Evolutionary conservation across 2,329 filamentous ascomycete genomes (phyloP).

Genomic region (Rhynchosporium graminicola): DNA sequence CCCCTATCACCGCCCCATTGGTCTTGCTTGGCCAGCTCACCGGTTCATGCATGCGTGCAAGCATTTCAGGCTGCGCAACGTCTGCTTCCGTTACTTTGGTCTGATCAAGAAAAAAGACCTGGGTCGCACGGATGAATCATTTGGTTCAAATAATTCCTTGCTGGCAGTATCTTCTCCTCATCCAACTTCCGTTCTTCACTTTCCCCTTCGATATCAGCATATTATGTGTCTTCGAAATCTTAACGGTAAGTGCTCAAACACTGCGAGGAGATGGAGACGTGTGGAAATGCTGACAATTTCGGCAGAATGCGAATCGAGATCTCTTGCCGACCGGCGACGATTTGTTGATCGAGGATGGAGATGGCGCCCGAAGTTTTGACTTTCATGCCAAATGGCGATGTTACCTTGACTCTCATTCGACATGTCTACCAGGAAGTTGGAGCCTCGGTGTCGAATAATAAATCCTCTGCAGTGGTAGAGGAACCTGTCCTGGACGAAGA

Average conservation of each 20-base stretch:
- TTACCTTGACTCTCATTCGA: slow-evolving; percentile 30
- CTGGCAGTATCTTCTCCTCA: background rate
- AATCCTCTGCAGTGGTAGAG: background rate
- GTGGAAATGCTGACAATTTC: slow-evolving; percentile 9
- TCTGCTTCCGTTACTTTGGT: slow-evolving; percentile 4
- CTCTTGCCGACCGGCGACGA: slow-evolving; percentile 11
- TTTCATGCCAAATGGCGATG: slow-evolving; percentile 36
- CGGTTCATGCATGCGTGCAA: slow-evolving; percentile 15
- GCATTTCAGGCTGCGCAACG: slow-evolving; percentile 11
- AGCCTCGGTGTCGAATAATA: slow-evolving; percentile 3
- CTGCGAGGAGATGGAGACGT: background rate
- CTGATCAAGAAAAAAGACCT: slow-evolving; percentile 1
- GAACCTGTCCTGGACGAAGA: slow-evolving; percentile 23
- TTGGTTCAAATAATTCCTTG: slow-evolving; percentile 9
- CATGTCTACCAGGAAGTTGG: slow-evolving; percentile 22
- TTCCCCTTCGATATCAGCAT: slow-evolving; percentile 1
- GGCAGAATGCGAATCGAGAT: slow-evolving; percentile 17
- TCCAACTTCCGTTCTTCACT: slow-evolving; percentile 3
- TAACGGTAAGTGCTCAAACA: slow-evolving; percentile 13
- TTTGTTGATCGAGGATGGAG: slow-evolving; percentile 13
- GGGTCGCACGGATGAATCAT: slow-evolving; percentile 13
- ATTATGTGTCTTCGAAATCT: slow-evolving; percentile 19
- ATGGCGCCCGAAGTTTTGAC: slow-evolving; percentile 32
- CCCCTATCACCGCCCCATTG: slow-evolving; percentile 14
- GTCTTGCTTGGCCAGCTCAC: slow-evolving; percentile 21